A percentile compares a stretch with the other conserved stretches of the same genome.
phyloP scores from a whole-genome alignment of 2,329 filamentous ascomycete species.

The Neofusicoccum parvum region DNA sequence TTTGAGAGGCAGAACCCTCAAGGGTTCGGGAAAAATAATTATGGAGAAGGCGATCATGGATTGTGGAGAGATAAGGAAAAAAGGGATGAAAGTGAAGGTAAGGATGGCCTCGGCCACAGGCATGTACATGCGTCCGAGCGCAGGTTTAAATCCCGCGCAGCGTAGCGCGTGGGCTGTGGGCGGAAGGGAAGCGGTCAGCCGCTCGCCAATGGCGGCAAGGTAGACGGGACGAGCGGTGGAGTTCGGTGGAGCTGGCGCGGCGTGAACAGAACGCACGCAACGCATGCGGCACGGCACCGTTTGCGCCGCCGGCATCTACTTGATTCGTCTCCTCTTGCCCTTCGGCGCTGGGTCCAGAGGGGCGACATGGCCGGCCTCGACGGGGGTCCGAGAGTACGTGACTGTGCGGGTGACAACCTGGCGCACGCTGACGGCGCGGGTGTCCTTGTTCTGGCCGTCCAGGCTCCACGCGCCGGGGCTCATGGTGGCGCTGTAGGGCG shows the following conservation, averaged over 20 bases:
- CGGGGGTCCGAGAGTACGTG: constrained; percentile 70
- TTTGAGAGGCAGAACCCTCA: background rate
- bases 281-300: constrained; percentile 3
- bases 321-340: constrained; percentile 83
- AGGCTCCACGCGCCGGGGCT: constrained; percentile 81
- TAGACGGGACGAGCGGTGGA: constrained; percentile 5
- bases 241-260: constrained; percentile 13
- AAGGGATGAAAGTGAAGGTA: background rate
- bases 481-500: constrained; percentile 73
- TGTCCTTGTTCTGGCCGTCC: constrained; percentile 54
- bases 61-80: background rate
- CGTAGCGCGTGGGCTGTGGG: background rate
- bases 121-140: background rate
- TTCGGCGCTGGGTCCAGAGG: constrained; percentile 86
- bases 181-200: constrained; percentile 8
- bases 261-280: background rate
- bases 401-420: constrained; percentile 95
- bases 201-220: constrained; percentile 17
- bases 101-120: background rate
- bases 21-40: background rate
- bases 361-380: constrained; percentile 44
- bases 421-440: constrained; percentile 69
- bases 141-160: background rate
- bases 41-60: background rate
- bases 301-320: constrained; percentile 36